A percentile compares a stretch with the other conserved stretches of the same genome.
These are phyloP conservation scores for Drechmeria coniospora DNA, from an alignment of 2,329 filamentous ascomycete genomes.

Conservation along the genomic window DNA sequence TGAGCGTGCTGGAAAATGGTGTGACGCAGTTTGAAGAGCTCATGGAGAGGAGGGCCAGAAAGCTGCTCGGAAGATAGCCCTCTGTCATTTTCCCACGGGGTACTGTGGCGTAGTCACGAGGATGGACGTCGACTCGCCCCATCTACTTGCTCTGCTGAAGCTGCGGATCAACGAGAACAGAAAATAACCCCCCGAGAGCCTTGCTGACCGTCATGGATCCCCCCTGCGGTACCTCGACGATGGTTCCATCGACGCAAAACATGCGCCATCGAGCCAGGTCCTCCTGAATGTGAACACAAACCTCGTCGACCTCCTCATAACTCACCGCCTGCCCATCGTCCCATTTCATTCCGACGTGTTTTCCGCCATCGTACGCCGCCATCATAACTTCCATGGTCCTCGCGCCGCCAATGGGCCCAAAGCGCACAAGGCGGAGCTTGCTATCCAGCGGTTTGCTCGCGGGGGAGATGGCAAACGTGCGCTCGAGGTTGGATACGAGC, in stretches of 20 bases:
- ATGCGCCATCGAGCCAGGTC: constrained; percentile 63
- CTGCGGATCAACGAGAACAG: constrained; percentile 25
- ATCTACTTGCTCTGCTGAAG: constrained; percentile 6
- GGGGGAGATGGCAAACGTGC: constrained; percentile 70
- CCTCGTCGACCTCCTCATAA: constrained; percentile 54
- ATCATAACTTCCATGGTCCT: constrained; percentile 66
- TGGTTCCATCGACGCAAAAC: constrained; percentile 84
- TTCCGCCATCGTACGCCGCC: constrained; percentile 41
- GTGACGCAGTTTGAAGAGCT: constrained; percentile 50
- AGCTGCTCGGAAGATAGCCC: constrained; percentile 18
- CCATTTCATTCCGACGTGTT: constrained; percentile 37
- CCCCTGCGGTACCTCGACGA: constrained; percentile 54
- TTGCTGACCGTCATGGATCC: constrained; percentile 55
- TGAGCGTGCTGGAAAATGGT: constrained; percentile 40
- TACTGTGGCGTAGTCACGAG: no score
- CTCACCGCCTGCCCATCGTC: constrained; percentile 44
- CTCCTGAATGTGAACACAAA: constrained; percentile 53
- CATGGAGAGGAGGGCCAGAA: constrained; percentile 42
- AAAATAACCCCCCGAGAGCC: constrained; percentile 25
- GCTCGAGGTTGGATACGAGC: constrained; percentile 68
- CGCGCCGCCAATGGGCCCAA: constrained; percentile 49
- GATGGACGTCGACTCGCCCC: no score
- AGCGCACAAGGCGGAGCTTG: constrained; percentile 55
- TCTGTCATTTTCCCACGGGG: no score
- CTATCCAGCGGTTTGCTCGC: constrained; percentile 54